Conservation (phyloP, 2,329 filamentous ascomycete species). For the Colletotrichum musicola region DNA sequence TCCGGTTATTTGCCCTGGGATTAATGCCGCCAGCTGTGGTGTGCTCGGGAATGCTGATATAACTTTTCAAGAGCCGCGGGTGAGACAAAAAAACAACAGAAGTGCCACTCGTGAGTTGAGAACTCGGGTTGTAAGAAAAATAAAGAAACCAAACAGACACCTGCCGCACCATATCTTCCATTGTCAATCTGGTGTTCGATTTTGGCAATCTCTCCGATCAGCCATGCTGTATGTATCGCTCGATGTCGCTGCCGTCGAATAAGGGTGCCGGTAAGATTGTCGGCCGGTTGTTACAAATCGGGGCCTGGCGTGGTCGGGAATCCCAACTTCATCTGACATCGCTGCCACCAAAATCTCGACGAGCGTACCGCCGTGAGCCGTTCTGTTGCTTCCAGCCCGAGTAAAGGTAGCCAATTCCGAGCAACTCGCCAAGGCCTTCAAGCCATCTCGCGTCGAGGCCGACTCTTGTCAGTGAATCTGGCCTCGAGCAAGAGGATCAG, state of each 20-base stretch:
- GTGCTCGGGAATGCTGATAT: slow-evolving; percentile 26
- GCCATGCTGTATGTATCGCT: not conserved
- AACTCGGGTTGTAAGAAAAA: slow-evolving; percentile 8
- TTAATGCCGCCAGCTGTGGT: slow-evolving; percentile 18
- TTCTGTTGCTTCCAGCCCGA: not conserved
- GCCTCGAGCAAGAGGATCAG: slow-evolving; percentile 31
- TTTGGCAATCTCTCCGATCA: not conserved
- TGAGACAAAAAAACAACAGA: slow-evolving; percentile 21
- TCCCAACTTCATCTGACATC: too few relatives aligned
- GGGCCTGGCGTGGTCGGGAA: too few relatives aligned
- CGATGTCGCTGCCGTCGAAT: not conserved
- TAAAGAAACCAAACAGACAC: slow-evolving; percentile 8
- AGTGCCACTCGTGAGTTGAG: slow-evolving; percentile 8
- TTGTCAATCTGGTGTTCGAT: slow-evolving; percentile 2
- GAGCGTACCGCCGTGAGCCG: not conserved
- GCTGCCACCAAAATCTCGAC: too few relatives aligned
- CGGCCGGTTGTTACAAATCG: too few relatives aligned
- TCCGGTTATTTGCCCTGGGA: slow-evolving; percentile 10
- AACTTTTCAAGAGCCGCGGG: slow-evolving; percentile 30
- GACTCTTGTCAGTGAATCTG: slow-evolving; percentile 30
- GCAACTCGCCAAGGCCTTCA: not conserved
- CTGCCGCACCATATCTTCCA: slow-evolving; percentile 7
- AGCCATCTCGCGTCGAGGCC: not conserved
- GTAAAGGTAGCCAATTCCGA: not conserved
- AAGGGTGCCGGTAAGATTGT: too few relatives aligned